Percentiles rank a stretch among this genome's conserved stretches.
Conservation (phyloP, 805 yeast species). For the Candida ficus region DNA sequence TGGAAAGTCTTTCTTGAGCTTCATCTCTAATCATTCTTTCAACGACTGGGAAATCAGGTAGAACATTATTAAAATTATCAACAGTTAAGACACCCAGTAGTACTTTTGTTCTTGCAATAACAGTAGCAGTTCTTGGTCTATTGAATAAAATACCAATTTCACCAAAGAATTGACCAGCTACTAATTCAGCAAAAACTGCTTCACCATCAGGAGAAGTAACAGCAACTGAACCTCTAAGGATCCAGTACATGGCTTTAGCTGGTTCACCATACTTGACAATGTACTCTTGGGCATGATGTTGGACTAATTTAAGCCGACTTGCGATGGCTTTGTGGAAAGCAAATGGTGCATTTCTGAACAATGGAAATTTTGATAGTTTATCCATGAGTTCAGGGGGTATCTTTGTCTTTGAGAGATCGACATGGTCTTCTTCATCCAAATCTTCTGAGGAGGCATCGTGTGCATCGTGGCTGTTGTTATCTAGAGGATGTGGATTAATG, state of each 20-base stretch:
- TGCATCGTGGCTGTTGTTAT: too few relatives aligned
- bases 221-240: slow-evolving; percentile 68
- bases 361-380: slow-evolving; percentile 51
- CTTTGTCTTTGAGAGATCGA: not conserved
- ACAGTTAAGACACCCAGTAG: slow-evolving; percentile 64
- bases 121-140: slow-evolving; percentile 76
- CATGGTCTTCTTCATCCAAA: slow-evolving; percentile 7
- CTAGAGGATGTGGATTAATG: too few relatives aligned
- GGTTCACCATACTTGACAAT: slow-evolving; percentile 70
- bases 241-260: slow-evolving; percentile 76
- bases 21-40: slow-evolving; percentile 71
- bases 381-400: slow-evolving; percentile 53
- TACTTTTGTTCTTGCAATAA: slow-evolving; percentile 62
- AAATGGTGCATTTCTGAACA: slow-evolving; percentile 63
- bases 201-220: slow-evolving; percentile 78
- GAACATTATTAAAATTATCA: slow-evolving; percentile 52
- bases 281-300: slow-evolving; percentile 62
- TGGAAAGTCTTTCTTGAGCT: slow-evolving; percentile 70
- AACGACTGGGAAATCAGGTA: slow-evolving; percentile 57
- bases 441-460: slow-evolving; percentile 1
- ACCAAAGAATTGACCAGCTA: slow-evolving; percentile 69
- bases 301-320: slow-evolving; percentile 51
- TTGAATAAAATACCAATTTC: slow-evolving; percentile 74
- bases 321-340: slow-evolving; percentile 58
- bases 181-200: slow-evolving; percentile 63